Evolutionary conservation across 805 yeast genomes (phyloP).

Genomic region (Nakazawaea anatomiae): DNA sequence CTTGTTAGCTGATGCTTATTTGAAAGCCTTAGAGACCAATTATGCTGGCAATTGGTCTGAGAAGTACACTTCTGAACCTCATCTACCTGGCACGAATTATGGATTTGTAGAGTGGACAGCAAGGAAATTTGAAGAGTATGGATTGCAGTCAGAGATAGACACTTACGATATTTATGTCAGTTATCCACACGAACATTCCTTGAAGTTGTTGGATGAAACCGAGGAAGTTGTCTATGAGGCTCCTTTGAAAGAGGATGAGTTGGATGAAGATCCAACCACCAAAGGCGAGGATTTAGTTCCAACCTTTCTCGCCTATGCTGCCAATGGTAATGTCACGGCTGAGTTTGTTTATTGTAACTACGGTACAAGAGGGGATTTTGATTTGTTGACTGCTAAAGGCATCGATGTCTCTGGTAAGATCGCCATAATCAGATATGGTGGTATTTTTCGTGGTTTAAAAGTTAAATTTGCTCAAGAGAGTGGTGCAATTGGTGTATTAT

Average conservation of each 20-base stretch:
- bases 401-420: conserved; percentile 52
- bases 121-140: conserved; percentile 52
- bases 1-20: conserved; percentile 11
- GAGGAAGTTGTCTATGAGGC: conserved; percentile 41
- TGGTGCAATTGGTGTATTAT: conserved; percentile 62
- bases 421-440: conserved; percentile 64
- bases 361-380: conserved; percentile 60
- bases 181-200: conserved; percentile 51
- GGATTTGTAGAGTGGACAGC: conserved; percentile 54
- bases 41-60: conserved; percentile 49
- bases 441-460: conserved; percentile 64
- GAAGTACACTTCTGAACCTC: conserved; percentile 46
- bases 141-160: conserved; percentile 47
- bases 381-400: conserved; percentile 35
- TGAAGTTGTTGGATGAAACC: conserved; percentile 32
- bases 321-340: conserved; percentile 69
- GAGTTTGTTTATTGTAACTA: conserved; percentile 62
- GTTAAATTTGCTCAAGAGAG: conserved; percentile 70
- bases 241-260: conserved; percentile 43
- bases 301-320: conserved; percentile 73
- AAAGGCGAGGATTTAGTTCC: conserved; percentile 46
- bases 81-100: conserved; percentile 50
- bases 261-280: conserved; percentile 44
- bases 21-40: conserved; percentile 25
- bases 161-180: conserved; percentile 58